Base-by-base conservation (phyloP, 2,329 filamentous ascomycete genomes). In the Dothiorella sarmentorum region DNA sequence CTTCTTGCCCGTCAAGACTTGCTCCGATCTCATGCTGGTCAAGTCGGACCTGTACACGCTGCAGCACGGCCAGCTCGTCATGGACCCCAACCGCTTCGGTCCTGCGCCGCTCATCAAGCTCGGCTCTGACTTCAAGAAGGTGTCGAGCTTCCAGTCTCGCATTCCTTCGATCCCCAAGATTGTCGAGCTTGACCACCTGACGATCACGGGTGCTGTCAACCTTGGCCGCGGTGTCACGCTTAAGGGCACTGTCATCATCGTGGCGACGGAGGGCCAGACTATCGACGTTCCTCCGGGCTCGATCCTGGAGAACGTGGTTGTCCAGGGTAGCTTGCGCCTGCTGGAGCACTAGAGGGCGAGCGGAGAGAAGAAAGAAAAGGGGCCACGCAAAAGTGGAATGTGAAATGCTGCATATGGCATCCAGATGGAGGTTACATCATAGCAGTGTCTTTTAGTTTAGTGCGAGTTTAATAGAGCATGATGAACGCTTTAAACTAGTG, bases 1-100 rank as follows among this genome's bases (percentile, higher is more conserved):
- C 67, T 99, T 99, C 90, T 85, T 99, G 82, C 94, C 94, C 62
- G 94, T 99, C 82, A 99, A 99, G 90, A 99, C 94, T 20, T 99
- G 93, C 85, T 99, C 94, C 56, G 94, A 99, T 75, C 84, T 99
- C 65, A 95, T 99, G 91, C 88, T 99, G 62, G 94, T 99, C 85
- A 99, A 99, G 85, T 97, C 94, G 24, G 94, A 99, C 73, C 85
- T 99, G 62, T 99, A 99, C 86, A 96, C 91, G 9, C 86, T 99
- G 68, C 94, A 97, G 86, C 94, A 99, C 80, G 94, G 94, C 66
- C 93, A 97, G 82, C 86, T 99, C 65, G 85, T 97, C 73, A 96
- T 99, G 80, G 96, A 96, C 83, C 87, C 91, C 66, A 92, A 87
- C 81, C 91, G 94, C 67, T 97, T 99, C 76, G 94, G 94, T 65